Evolutionary conservation across 306 rosid species (phyloP).

Genomic region (Hippophae tibetana): DNA sequence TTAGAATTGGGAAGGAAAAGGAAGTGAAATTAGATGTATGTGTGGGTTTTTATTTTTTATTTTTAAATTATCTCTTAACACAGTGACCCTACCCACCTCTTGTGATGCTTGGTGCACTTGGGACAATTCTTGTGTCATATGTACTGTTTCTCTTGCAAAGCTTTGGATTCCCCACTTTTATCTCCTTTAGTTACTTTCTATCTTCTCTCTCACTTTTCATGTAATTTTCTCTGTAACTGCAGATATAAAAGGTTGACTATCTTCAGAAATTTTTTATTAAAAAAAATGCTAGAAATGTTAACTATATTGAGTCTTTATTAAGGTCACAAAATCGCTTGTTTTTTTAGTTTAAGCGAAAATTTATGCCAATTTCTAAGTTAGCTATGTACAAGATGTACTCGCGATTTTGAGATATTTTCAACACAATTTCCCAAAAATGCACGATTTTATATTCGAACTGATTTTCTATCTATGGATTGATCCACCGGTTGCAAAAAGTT

Average conservation of each 20-base stretch:
- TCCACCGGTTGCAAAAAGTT: no score
- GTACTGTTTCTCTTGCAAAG: constrained; percentile 40
- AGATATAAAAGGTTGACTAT: constrained; percentile 42
- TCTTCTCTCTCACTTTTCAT: neutral
- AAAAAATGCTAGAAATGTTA: constrained; percentile 13
- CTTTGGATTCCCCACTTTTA: constrained; percentile 84
- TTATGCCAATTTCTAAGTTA: no score
- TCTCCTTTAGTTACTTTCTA: constrained; percentile 14
- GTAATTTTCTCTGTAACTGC: constrained; percentile 30
- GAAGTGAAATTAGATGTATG: constrained; percentile 25
- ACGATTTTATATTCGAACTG: no score
- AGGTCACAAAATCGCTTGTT: no score
- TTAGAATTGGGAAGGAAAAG: constrained; percentile 18
- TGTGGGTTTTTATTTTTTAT: neutral
- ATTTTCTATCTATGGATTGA: no score
- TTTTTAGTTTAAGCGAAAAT: no score
- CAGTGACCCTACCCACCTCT: constrained; percentile 36
- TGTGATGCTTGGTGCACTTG: constrained; percentile 53
- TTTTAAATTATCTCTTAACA: constrained; percentile 26
- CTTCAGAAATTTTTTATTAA: constrained; percentile 17
- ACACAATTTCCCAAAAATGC: no score
- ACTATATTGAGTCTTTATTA: no score
- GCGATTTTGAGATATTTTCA: no score
- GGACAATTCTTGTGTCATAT: constrained; percentile 69
- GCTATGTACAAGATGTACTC: no score